Percentiles rank a stretch among this genome's conserved stretches.
phyloP scores from a whole-genome alignment of 225 moss, liverwort and hornwort genomes.

The Ulota crispa region DNA sequence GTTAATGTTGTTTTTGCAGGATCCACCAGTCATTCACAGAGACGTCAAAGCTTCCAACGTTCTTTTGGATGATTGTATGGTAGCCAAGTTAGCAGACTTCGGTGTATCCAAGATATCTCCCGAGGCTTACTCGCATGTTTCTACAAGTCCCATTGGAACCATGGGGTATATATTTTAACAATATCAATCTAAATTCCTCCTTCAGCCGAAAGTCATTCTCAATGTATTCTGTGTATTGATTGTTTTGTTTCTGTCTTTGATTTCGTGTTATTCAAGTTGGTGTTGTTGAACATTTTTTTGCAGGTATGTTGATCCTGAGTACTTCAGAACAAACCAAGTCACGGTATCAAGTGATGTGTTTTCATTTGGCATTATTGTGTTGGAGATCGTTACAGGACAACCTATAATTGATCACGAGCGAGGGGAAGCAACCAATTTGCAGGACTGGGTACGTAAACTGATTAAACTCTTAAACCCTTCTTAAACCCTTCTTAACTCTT shows the following conservation, averaged over 20 bases:
- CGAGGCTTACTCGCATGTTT: conserved; percentile 28
- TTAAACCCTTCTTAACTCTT: too few relatives aligned
- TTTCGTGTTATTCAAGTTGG: neutral
- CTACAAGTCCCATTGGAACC: conserved; percentile 44
- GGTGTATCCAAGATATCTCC: conserved; percentile 45
- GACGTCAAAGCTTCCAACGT: conserved; percentile 42
- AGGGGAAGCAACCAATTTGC: conserved; percentile 26
- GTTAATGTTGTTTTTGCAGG: conserved; percentile 11
- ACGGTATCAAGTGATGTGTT: conserved; percentile 35
- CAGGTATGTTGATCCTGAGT: conserved; percentile 46
- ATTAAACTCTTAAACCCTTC: neutral
- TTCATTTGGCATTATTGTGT: conserved; percentile 38
- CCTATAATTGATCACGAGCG: conserved; percentile 29
- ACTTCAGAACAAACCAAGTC: conserved; percentile 42
- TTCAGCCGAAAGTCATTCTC: neutral
- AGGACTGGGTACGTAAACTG: conserved; percentile 32
- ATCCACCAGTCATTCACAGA: conserved; percentile 47
- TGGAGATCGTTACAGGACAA: conserved; percentile 41
- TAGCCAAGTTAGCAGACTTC: conserved; percentile 41
- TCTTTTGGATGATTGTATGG: conserved; percentile 34
- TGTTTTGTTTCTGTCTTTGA: neutral
- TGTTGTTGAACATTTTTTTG: conserved; percentile 1
- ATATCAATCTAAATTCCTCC: neutral
- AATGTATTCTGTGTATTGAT: neutral
- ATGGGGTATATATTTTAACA: conserved; percentile 23